These are phyloP conservation scores for Aspergillus japonicus DNA, from an alignment of 2,329 filamentous ascomycete genomes.

Conservation along the genomic window DNA sequence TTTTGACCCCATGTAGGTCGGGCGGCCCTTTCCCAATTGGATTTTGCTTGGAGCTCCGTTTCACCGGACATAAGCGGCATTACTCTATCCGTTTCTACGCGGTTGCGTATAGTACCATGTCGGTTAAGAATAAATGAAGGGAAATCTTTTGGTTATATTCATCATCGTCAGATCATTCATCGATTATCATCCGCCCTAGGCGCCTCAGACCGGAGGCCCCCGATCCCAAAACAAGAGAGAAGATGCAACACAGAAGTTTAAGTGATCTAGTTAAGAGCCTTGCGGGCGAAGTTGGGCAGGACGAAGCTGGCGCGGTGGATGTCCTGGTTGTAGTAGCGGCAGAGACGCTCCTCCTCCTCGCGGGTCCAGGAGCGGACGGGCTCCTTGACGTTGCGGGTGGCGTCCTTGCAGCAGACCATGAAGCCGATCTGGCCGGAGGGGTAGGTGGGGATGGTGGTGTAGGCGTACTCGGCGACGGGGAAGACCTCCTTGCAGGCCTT, in stretches of 20 bases:
- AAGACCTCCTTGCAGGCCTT: conserved; percentile 97
- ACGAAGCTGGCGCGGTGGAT: conserved; percentile 95
- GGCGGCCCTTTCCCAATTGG: no score
- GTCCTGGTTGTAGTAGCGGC: conserved; percentile 95
- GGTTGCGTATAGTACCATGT: no score
- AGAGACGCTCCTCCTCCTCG: conserved; percentile 89
- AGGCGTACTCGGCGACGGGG: conserved; percentile 95
- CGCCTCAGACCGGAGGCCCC: conserved; percentile 10
- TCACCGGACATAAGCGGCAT: no score
- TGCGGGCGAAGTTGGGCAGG: conserved; percentile 87
- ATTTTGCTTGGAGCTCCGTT: no score
- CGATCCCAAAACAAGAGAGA: conserved; percentile 8
- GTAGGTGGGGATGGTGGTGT: conserved; percentile 98
- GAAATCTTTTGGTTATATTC: conserved; percentile 12
- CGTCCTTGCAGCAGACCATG: conserved; percentile 99
- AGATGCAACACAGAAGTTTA: conserved; percentile 5
- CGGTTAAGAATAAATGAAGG: not conserved
- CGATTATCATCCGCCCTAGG: conserved; percentile 12
- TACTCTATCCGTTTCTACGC: no score
- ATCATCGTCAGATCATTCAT: conserved; percentile 22
- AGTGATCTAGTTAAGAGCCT: conserved; percentile 53
- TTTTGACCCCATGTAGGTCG: no score
- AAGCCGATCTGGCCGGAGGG: conserved; percentile 98
- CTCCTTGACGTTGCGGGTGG: conserved; percentile 75
- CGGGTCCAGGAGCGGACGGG: conserved; percentile 76